Base-by-base conservation (phyloP, 1,139 yeast species). In the Yueomyces sp. region DNA sequence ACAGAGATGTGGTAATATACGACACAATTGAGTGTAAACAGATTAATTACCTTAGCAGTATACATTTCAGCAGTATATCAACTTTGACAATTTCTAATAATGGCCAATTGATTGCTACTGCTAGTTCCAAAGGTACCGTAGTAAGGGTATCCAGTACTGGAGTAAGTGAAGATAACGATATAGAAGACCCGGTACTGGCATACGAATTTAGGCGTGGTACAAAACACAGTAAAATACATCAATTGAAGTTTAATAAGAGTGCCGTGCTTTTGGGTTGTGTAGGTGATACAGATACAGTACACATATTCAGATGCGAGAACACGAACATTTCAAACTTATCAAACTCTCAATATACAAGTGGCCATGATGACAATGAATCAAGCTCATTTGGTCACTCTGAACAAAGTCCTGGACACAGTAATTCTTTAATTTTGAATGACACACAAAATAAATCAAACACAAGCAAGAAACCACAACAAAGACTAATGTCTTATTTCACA, bases 111-210 rank as follows among this genome's bases (percentile, higher is more conserved):
- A 64, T 81, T 27, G 85, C 87, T 0, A 77, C 89, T 0, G 82
- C 87, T 0, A 78, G 86, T 0, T 66, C 69, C 1, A 80, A 78
- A 50, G 93, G 93, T 0, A 82, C 93, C 0, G 79, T 82, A 3
- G 67, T 82, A 1, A 62, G 91, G 39, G 77, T 81, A 0, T 69
- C 71, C 46, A 59, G 64, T 36, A 61, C 70, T 0, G 6, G 5
- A 33, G 61, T 59, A 1, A 47, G 45, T 6, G 57, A 56, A 34
- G n/a, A 44, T 5, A 54, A 51, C 5, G 52, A 44, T 37, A 47
- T 48, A 32, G 41, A 53, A 4, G 46, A 45, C 1, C 36, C 57
- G 53, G 44, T 69, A 62, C 28, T 57, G 48, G 30, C 74, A 2
- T 67, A 67, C 29, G 82, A 78, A 53, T 75, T 80, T 48, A 68